Conservation (phyloP, 2,329 filamentous ascomycete genomes). For the Cryoendolithus antarcticus region DNA sequence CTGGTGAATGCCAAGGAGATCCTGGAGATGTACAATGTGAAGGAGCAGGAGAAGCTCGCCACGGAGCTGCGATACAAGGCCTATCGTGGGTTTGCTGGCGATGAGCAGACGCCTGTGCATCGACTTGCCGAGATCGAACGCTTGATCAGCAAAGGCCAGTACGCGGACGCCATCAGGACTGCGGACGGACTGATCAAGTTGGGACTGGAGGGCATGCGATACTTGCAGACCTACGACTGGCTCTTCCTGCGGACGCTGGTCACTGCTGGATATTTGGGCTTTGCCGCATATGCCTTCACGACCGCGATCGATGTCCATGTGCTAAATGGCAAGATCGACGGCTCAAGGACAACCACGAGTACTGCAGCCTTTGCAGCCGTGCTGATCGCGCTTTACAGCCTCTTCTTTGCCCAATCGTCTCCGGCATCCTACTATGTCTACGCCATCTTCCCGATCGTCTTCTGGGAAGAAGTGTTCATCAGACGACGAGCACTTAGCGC, state of each 20-base stretch:
- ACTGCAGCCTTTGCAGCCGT: conserved; percentile 60
- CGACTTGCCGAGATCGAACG: conserved; percentile 55
- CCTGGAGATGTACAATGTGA: conserved; percentile 90
- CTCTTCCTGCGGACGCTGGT: conserved; percentile 82
- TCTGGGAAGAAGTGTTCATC: conserved; percentile 93
- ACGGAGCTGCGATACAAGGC: conserved; percentile 67
- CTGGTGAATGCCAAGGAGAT: conserved; percentile 77
- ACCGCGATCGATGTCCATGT: conserved; percentile 84
- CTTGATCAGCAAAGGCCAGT: conserved; percentile 53
- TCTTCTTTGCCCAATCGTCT: conserved; percentile 68
- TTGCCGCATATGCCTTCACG: conserved; percentile 85
- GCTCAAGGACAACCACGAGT: conserved; percentile 49
- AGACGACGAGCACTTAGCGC: conserved; percentile 56
- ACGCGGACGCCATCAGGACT: conserved; percentile 66
- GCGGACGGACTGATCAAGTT: conserved; percentile 65
- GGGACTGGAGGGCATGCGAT: conserved; percentile 71
- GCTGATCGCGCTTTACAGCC: conserved; percentile 63
- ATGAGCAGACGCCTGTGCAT: conserved; percentile 50
- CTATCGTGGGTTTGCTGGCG: conserved; percentile 56
- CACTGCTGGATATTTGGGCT: conserved; percentile 82
- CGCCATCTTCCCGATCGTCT: conserved; percentile 79
- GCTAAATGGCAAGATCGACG: conserved; percentile 54
- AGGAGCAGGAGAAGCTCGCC: conserved; percentile 71
- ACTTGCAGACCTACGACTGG: conserved; percentile 98
- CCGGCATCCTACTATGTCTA: conserved; percentile 81